A percentile compares a stretch with the other conserved stretches of the same genome.
phyloP scores from a whole-genome alignment of 176 grass and related monocot species.

The Canna indica region DNA sequence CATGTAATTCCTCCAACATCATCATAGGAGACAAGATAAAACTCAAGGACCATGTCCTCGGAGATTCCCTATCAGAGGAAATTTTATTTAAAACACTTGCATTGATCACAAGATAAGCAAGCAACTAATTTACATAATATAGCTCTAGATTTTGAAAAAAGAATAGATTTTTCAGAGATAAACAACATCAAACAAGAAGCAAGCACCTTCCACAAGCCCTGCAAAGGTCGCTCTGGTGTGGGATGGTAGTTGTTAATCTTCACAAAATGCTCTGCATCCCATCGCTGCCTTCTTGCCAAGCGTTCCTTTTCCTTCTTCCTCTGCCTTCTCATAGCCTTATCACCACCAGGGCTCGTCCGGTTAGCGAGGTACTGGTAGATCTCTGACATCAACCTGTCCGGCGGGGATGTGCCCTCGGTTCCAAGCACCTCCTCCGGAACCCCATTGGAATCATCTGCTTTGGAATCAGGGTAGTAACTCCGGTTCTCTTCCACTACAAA shows the following conservation, averaged over 20 bases:
- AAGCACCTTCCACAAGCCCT: conserved; percentile 72
- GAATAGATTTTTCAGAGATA: neutral
- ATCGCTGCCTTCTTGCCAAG: conserved; percentile 26
- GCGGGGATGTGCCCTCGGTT: conserved; percentile 36
- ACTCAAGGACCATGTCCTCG: conserved; percentile 58
- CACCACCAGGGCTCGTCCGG: conserved; percentile 31
- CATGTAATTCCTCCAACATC: conserved; percentile 84
- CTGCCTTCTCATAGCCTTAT: conserved; percentile 22
- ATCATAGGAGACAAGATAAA: conserved; percentile 77
- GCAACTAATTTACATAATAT: neutral
- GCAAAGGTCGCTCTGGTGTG: conserved; percentile 32
- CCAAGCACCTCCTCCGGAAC: conserved; percentile 19
- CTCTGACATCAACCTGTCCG: conserved; percentile 37
- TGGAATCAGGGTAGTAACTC: conserved; percentile 3
- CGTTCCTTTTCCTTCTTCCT: conserved; percentile 33
- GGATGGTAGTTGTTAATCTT: conserved; percentile 39
- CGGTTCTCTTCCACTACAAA: conserved; percentile 34
- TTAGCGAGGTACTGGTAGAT: conserved; percentile 61
- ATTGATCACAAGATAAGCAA: neutral
- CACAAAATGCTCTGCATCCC: conserved; percentile 41
- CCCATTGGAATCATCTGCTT: neutral
- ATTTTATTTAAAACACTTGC: neutral
- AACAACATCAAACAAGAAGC: conserved; percentile 12
- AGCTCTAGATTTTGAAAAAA: neutral
- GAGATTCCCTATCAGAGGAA: conserved; percentile 61